Base-by-base conservation (phyloP, 768 basidiomycete genomes). In the Flagelloscypha sp. region DNA sequence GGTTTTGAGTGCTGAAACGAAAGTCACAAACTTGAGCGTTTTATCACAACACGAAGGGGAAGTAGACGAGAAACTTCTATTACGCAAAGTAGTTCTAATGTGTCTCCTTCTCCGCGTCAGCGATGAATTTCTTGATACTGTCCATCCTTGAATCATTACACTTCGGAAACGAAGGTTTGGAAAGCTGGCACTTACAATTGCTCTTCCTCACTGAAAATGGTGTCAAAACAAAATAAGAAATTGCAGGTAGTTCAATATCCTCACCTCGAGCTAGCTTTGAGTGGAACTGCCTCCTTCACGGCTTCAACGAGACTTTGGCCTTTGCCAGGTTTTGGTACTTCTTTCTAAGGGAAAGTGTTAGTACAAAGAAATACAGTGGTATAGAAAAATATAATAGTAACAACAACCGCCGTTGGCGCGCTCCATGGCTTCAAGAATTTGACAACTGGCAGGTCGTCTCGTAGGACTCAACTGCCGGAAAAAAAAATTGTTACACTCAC, bases 71-170 rank as follows among this genome's bases (percentile, higher is more conserved):
- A n/a, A n/a, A n/a, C n/a, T n/a, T n/a, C n/a, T n/a, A n/a, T n/a
- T n/a, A n/a, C n/a, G n/a, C n/a, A n/a, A n/a, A n/a, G n/a, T 16
- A 31, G 30, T 9, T 18, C 8, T 8, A 9, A 5, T 72, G 70
- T 45, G 74, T 61, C 54, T 75, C 81, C 61, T 83, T 85, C 68
- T 88, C 86, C 30, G 86, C 85, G 53, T 86, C 84, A 37, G 72
- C 76, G 42, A 88, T 72, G 54, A 84, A 89, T 33, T 78, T 77
- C 55, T 71, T 66, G 62, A 89, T 85, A 55, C 86, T 89, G 63
- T 68, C 50, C 46, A 63, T 59, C 68, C 72, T 73, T 53, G 24
- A 16, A 48, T 57, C 41, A 58, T 62, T 73, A n/a, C 48, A 50
- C 38, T 55, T 55, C 49, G 55, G 48, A 49, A 57, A 49, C 57